Percentiles rank a stretch among this genome's conserved stretches.
Conservation (phyloP, 495 filamentous ascomycete species). For the Aspergillus incahuasiensis region DNA sequence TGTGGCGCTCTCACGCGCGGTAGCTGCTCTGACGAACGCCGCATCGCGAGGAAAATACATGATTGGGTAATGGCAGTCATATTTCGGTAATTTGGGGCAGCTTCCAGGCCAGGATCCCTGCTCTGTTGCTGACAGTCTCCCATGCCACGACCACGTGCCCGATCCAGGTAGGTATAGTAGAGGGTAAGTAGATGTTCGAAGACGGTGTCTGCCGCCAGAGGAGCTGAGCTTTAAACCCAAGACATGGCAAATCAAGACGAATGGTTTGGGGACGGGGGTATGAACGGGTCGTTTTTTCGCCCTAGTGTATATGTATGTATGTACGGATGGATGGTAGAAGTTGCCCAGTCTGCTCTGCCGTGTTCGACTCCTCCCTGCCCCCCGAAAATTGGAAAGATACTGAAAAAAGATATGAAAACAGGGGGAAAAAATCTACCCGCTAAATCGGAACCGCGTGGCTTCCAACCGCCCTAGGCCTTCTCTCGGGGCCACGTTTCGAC, state of each 20-base stretch:
- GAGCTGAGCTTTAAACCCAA: slow-evolving; percentile 7
- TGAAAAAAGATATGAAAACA: neutral
- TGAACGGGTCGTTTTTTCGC: neutral
- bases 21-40: slow-evolving; percentile 12
- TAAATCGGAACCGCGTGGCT: slow-evolving; percentile 80
- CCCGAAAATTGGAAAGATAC: neutral
- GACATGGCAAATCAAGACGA: neutral
- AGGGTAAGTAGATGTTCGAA: neutral
- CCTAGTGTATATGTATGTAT: neutral
- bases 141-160: slow-evolving; percentile 3
- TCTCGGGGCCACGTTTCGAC: slow-evolving; percentile 89
- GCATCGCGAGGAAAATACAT: slow-evolving; percentile 8
- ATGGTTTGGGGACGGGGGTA: neutral
- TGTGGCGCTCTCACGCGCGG: neutral
- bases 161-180: neutral
- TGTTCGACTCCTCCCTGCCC: neutral
- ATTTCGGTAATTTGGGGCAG: neutral
- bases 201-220: slow-evolving; percentile 3
- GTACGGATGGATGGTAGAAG: neutral
- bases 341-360: neutral
- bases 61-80: slow-evolving; percentile 6
- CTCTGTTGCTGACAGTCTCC: neutral
- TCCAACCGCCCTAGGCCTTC: slow-evolving; percentile 84
- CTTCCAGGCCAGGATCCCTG: neutral
- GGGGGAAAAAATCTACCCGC: slow-evolving; percentile 39